Evolutionary conservation across 2,329 filamentous ascomycete genomes (phyloP), one percentile per base, ranked within the genome.

Genomic region (Aureobasidium sp.): DNA sequence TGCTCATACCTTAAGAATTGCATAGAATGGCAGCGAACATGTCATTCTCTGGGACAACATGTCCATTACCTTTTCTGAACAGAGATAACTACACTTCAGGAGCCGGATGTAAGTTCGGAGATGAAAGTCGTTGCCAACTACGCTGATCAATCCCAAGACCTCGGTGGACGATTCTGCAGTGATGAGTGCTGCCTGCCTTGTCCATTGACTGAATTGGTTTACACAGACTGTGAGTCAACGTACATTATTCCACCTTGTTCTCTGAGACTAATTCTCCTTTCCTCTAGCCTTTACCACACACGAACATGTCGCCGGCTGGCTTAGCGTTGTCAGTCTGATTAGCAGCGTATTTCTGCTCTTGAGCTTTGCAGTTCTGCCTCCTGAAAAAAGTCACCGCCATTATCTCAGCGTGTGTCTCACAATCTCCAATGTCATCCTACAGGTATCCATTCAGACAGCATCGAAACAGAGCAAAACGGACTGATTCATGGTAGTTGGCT

Each of bases 361-460:
- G 7, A 93, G 88, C 10, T 95, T 88, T 77, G 74, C 79, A 7
- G 75, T 84, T n/a, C 74, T 96, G 25, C 88, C 90, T 0, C 79
- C 87, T 30, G 85, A 90, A 60, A 88, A 85, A 73, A 93, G 88
- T n/a, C 84, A 87, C 64, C 80, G 89, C 35, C 90, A 95, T 67
- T 95, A 95, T 63, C 74, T 95, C 37, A 93, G 84, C 65, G 83
- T 95, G 58, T 88, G 87, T 63, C 75, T 95, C 41, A 84, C 84
- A 1, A 67, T 84, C 35, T 84, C 79, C 3, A 79, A 90, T 39
- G 68, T 84, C 38, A 73, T 90, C 51, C 85, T 95, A 79, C 85
- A 87, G 68, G 86, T 88, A 70, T 73, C 84, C 30, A 11, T n/a
- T 32, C 7, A 10, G 8, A 4, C 10, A 22, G 19, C 17, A 12